These are phyloP conservation scores for Tulasnella sp. DNA, from an alignment of 768 basidiomycete genomes.

Conservation along the genomic window DNA sequence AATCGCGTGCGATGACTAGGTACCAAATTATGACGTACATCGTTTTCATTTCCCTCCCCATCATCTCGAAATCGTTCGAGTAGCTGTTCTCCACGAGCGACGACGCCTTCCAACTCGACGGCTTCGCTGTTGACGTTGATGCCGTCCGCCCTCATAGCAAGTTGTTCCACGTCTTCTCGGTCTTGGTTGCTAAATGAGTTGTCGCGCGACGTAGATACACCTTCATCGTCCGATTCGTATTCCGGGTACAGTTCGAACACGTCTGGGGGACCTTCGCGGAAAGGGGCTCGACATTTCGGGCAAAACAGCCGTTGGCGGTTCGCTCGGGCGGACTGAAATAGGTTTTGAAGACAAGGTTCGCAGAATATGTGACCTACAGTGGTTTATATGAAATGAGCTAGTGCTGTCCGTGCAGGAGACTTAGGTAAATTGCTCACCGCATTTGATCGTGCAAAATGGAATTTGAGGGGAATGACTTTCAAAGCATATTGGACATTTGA, in stretches of 20 bases:
- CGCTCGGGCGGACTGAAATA: not conserved
- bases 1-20: too few relatives aligned
- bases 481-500: not conserved
- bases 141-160: not conserved
- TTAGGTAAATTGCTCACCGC: not conserved
- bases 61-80: not conserved
- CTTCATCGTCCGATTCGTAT: not conserved
- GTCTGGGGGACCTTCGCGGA: not conserved
- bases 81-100: not conserved
- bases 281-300: not conserved
- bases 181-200: not conserved
- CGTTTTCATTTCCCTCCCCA: not conserved
- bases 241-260: not conserved
- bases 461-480: not conserved
- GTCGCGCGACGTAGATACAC: not conserved
- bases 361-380: not conserved
- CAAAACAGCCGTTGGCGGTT: not conserved
- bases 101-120: not conserved
- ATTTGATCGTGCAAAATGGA: not conserved
- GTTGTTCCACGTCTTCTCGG: not conserved
- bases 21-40: too few relatives aligned
- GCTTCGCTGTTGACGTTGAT: not conserved
- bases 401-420: not conserved
- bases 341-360: not conserved
- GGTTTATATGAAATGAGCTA: too few relatives aligned